Base-by-base conservation (phyloP, 2,329 filamentous ascomycete genomes). In the Cladobotryum mycophilum region DNA sequence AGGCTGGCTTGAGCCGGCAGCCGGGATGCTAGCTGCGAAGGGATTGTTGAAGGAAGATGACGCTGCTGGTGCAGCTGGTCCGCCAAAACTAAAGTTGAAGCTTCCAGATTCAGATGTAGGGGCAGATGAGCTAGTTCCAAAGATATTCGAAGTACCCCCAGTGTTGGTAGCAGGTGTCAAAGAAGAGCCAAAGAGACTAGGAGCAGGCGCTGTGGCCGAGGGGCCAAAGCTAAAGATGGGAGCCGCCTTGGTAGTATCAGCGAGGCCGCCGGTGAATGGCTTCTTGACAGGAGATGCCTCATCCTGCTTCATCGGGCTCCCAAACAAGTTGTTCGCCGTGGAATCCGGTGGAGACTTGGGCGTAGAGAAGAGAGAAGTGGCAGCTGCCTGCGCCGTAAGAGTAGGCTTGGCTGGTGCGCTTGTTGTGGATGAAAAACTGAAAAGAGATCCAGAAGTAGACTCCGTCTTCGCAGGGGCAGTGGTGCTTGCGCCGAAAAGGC, bases 261-360 rank as follows among this genome's bases (percentile, higher is more conserved):
- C 54, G 38, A 47, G 59, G 33, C 53, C 60, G n/a, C 63, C 62
- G 37, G 56, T 57, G 42, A 66, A 66, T 1, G 60, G 49, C 51
- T 64, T 69, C 62, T 71, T 71, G 8, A 64, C 67, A 12, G 67
- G 65, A 3, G 69, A 69, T 6, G 65, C 61, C 5, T 62, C 66
- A 51, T 73, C 69, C 51, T 76, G 68, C 55, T 74, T 73, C 60
- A 76, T 70, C 14, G 68, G 68, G 47, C 70, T 72, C 33, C 68
- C 68, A 67, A 77, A 75, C 53, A 68, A 51, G 17, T 65, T 59
- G 48, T 52, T 58, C 5, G 59, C 47, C 17, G 61, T 45, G 36
- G 60, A 47, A 6, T 63, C 58, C 5, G 65, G 53, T 5, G 66
- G 63, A 25, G 70, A 68, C 51, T 67, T 68, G 25, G 67, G 63